Base-by-base conservation (phyloP, 352 stramenopile species). In the Phytophthora pisi region DNA sequence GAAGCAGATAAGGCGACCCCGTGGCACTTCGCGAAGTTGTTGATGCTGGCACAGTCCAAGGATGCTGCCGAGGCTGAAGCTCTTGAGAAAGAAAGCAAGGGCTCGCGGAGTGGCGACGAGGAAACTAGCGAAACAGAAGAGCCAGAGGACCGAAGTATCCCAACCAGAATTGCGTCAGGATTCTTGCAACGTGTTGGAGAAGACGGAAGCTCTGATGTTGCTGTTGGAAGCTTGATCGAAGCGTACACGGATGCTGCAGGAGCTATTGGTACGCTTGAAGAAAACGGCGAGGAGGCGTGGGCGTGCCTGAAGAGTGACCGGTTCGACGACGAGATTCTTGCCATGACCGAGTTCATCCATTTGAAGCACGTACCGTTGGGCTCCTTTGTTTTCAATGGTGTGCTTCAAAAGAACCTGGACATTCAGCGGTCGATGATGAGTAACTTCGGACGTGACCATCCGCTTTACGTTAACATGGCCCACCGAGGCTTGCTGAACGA, bases 381-480 rank as follows among this genome's bases (percentile, higher is more conserved):
- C 23, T 94, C 72, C 7, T 84, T 85, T 34, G 67, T 93, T 7
- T 92, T 98, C 40, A 98, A 98, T 63, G 92, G 92, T 34, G 78
- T 97, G 34, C 46, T 97, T 4, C 78, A 83, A 34, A 82, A 75
- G 13, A 75, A 86, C 45, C 51, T 92, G 16, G 80, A 93, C 31
- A 51, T 97, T 34, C 81, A 96, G 70, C 73, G 69, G 34, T 72
- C 87, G 2, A 78, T 97, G 51, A 95, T 97, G 83, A 59, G 57
- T 5, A 77, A 91, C 53, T 80, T 97, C 26, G 84, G 84, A 2
- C 75, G 86, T 56, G 93, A 98, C 53, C 92, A 98, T 54, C 70
- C 65, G 5, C 52, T 92, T 4, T 96, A 89, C 38, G 81, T 94
- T 53, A 74, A 70, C 7, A 84, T 96, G 74, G 83, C 81, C 28